Base-by-base conservation (phyloP, 1,284 basidiomycete genomes). In the Puccinia triticina region DNA sequence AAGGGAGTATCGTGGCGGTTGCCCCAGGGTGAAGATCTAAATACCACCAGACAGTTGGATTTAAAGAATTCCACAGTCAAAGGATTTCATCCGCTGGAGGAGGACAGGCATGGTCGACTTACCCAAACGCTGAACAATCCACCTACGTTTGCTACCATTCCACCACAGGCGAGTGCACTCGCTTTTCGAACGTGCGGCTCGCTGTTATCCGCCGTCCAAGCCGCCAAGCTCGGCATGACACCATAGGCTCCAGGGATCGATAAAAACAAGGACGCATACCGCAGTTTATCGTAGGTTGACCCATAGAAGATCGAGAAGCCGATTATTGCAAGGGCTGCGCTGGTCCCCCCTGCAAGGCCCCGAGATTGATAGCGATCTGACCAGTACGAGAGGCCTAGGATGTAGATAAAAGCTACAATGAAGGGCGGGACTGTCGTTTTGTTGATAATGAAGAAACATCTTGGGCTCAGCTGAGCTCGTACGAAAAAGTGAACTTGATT, bases 151-250 rank as follows among this genome's bases (percentile, higher is more conserved):
- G 50, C 73, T 14, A 12, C 11, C 16, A 75, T 57, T 11, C 50
- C 12, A 21, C 40, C 37, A n/a, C 57, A 57, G 21, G 73, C 73
- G 48, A 75, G 26, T 29, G 73, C 32, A 5, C 50, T 59, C 11
- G 73, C 53, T 57, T 59, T 75, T 26, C 73, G 73, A 18, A 26
- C 8, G 40, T 75, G 34, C 12, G 73, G 73, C 26, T 32, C 73
- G n/a, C 53, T 57, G n/a, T 75, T 75, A 40, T 57, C 32, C 18
- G 73, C 37, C 32, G 37, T 7, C 73, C 73, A 75, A n/a, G 73
- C 40, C 8, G 40, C 2, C 29, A 75, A 8, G 12, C 21, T 40
- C n/a, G 57, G 73, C 10, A 16, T 8, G 1, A 43, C 57, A 26
- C 21, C 8, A 57, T 75, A 75, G 32, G 50, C 32, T 40, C 73